phyloP scores from a whole-genome alignment of 164 flowering plant species.

The Dillenia turbinata region DNA sequence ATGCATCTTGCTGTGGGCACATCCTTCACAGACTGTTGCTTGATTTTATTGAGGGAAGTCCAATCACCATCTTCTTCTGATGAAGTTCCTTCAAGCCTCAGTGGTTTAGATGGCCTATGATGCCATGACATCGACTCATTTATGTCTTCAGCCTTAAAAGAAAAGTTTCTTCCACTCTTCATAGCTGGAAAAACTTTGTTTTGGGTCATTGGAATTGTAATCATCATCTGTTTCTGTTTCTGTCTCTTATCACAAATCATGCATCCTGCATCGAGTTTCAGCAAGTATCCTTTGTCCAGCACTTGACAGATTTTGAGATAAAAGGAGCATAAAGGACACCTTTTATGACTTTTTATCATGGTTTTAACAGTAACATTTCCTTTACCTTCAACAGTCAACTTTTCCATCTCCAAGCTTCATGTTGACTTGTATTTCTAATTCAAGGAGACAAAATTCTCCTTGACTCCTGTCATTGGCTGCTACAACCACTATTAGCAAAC shows the following conservation, averaged over 20 bases:
- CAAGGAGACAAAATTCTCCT: no score
- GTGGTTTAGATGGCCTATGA: neutral
- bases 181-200: neutral
- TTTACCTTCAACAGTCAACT: no score
- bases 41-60: no score
- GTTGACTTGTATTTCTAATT: no score
- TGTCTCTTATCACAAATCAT: neutral
- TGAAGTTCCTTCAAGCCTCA: neutral
- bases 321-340: neutral
- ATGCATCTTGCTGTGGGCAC: neutral
- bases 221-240: neutral
- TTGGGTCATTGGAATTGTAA: neutral
- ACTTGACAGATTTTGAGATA: slow-evolving; percentile 1
- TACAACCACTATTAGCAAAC: no score
- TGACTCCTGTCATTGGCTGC: no score
- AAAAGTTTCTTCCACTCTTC: neutral
- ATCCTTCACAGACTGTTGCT: neutral
- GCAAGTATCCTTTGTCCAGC: neutral
- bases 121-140: neutral
- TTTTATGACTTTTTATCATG: no score
- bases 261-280: neutral
- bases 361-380: no score
- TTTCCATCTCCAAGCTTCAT: no score
- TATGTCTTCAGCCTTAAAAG: neutral
- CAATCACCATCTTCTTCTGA: neutral